A percentile compares a stretch with the other conserved stretches of the same genome.
Conservation (phyloP, 345 rosid genomes). For the Cardamine resedifolia region DNA sequence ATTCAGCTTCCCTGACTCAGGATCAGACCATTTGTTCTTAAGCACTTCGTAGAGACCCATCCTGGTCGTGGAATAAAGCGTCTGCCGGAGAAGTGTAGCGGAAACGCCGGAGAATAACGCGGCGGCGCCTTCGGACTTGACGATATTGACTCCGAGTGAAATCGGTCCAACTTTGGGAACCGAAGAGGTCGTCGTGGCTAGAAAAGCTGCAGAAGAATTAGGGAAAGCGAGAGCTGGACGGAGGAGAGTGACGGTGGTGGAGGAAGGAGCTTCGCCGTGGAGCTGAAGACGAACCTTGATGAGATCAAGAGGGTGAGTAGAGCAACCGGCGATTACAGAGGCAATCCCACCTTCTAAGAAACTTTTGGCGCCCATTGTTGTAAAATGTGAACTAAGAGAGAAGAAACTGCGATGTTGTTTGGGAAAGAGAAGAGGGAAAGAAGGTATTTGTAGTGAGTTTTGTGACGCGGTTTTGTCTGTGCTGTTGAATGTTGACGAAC, state of each 20-base stretch:
- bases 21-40: constrained; percentile 65
- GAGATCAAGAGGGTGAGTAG: constrained; percentile 85
- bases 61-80: constrained; percentile 76
- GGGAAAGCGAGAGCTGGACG: constrained; percentile 60
- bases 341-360: constrained; percentile 80
- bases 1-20: constrained; percentile 38
- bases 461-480: constrained; percentile 26
- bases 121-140: constrained; percentile 49
- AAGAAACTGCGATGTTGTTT: constrained; percentile 1
- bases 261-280: constrained; percentile 59
- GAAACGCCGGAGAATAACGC: constrained; percentile 80
- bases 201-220: constrained; percentile 34
- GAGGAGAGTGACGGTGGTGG: constrained; percentile 35
- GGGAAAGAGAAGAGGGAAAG: constrained; percentile 13
- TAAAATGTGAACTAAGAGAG: background rate
- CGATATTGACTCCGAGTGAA: constrained; percentile 52
- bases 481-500: constrained; percentile 25
- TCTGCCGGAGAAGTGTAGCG: constrained; percentile 76
- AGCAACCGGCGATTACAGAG: constrained; percentile 72
- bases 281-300: constrained; percentile 86
- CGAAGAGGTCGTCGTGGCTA: background rate
- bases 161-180: constrained; percentile 30
- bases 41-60: constrained; percentile 80
- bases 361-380: constrained; percentile 24
- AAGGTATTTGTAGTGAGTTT: constrained; percentile 22